phyloP scores from a whole-genome alignment of 192 early-diverging fungal genomes.

The Entomortierella chlamydospora region DNA sequence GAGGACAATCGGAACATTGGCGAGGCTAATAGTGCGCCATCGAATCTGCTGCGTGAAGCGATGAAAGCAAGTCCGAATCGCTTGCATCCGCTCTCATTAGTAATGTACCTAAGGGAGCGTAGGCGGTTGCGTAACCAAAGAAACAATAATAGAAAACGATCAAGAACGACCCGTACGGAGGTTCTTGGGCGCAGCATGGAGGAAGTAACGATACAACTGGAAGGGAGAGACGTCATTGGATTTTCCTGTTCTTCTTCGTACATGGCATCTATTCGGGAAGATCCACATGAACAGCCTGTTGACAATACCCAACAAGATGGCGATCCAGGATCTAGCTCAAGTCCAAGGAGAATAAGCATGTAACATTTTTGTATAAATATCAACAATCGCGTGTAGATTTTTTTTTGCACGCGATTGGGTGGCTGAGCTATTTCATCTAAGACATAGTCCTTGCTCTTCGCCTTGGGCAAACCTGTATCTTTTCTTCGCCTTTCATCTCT shows the following conservation, averaged over 20 bases:
- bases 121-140: not conserved
- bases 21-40: not conserved
- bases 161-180: not conserved
- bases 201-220: too few relatives aligned
- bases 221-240: too few relatives aligned
- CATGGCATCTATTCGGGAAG: too few relatives aligned
- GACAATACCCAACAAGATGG: too few relatives aligned
- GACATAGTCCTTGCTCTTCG: too few relatives aligned
- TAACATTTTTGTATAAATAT: too few relatives aligned
- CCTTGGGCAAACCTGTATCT: not conserved
- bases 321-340: too few relatives aligned
- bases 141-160: not conserved
- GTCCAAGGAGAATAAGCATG: too few relatives aligned
- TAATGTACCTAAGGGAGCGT: not conserved
- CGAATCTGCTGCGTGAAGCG: not conserved
- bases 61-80: not conserved
- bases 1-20: not conserved
- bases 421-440: not conserved
- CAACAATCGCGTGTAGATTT: too few relatives aligned
- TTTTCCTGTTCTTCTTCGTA: too few relatives aligned
- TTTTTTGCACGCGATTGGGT: not conserved
- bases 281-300: too few relatives aligned
- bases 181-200: too few relatives aligned
- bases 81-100: not conserved
- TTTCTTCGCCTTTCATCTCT: not conserved